Evolutionary conservation across 352 stramenopile genomes (phyloP), one percentile per base, ranked within the genome.

Genomic region (Pythium folliculosum): DNA sequence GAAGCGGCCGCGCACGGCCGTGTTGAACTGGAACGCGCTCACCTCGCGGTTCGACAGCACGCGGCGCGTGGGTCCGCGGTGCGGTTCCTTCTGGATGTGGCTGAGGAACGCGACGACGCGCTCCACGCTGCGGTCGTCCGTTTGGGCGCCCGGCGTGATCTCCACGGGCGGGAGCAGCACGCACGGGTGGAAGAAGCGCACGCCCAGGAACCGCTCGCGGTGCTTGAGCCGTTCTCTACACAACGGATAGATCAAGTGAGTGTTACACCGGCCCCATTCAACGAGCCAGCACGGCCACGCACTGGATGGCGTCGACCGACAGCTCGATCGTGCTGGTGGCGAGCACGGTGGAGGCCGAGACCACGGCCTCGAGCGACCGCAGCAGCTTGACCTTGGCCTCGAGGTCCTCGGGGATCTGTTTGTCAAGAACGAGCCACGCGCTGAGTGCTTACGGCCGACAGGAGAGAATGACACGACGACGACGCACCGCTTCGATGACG

Each of bases 171-270:
- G 80, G 21, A 92, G 61, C 50, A 92, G 72, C 27, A 92, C 71
- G 40, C 80, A 89, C 32, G 84, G 84, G 57, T 88, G 81, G 73
- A 92, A 90, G 69, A 92, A 92, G 21, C 84, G 77, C 44, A 92
- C 68, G 71, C 84, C 81, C 8, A 92, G 75, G 40, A 92, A 79
- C 5, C 81, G 80, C 12, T 80, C 76, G 13, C 73, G 73, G 25
- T 79, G 78, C 37, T 70, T 44, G 16, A 89, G 69, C 17, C 81
- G 71, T 35, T 67, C 49, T 57, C 77, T 79, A 60, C 10, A n/a
- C 13, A 49, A 49, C 1, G 17, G 6, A 49, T 10, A 49, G 6
- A 9, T 7, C 43, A 49, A 1, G 27, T 23, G 25, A 22, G 43
- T 49, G 1, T 23, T 2, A 17, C 22, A 21, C 6, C 2, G 43